Evolutionary conservation across 768 basidiomycete species (phyloP).

Genomic region (Agaricus sinodeliciosus): DNA sequence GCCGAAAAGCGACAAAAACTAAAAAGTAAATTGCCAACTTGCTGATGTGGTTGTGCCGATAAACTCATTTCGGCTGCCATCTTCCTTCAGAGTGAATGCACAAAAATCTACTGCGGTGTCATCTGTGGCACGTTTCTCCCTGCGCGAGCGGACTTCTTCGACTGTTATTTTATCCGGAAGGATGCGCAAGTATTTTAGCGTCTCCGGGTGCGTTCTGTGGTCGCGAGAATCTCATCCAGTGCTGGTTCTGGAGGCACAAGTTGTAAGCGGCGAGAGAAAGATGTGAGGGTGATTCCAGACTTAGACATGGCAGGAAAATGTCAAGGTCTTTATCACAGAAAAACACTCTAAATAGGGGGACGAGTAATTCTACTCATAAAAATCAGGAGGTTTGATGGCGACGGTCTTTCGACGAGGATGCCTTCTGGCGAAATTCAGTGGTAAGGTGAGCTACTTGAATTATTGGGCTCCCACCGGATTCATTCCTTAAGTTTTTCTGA

Average conservation of each 20-base stretch:
- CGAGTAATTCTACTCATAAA: not conserved
- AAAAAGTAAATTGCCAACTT: no score
- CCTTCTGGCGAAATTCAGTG: no score
- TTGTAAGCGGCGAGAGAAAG: conserved; percentile 27
- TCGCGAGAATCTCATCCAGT: conserved; percentile 29
- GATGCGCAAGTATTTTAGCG: conserved; percentile 30
- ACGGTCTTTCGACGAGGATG: no score
- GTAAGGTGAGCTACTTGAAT: no score
- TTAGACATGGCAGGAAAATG: conserved; percentile 9
- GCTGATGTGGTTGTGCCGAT: conserved; percentile 32
- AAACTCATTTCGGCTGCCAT: conserved; percentile 20
- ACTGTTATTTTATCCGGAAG: conserved; percentile 28
- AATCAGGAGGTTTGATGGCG: not conserved
- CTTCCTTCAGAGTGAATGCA: conserved; percentile 22
- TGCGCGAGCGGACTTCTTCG: conserved; percentile 27
- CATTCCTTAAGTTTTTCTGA: no score
- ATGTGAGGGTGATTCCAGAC: conserved; percentile 19
- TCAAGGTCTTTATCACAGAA: not conserved
- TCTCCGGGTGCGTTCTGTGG: conserved; percentile 33
- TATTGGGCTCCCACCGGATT: no score
- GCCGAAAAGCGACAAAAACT: no score
- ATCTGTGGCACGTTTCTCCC: conserved; percentile 29
- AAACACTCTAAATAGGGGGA: not conserved
- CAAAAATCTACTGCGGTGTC: conserved; percentile 28
- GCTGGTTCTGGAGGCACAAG: conserved; percentile 27